phyloP scores from a whole-genome alignment of 139 green algal genomes.

The Yamagishiella unicocca region DNA sequence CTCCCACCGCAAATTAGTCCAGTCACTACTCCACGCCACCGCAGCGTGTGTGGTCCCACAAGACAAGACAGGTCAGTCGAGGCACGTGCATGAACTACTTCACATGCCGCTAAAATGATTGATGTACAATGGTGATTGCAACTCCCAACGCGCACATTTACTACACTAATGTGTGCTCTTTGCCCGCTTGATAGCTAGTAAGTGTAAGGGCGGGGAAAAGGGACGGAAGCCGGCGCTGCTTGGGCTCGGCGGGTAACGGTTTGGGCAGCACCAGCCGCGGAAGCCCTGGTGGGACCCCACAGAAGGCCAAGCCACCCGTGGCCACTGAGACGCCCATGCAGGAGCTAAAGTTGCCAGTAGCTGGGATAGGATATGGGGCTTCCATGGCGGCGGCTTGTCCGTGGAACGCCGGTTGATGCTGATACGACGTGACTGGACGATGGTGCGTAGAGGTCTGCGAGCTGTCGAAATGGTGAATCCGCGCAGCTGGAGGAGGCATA shows the following conservation, averaged over 20 bases:
- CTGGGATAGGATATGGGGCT: not conserved
- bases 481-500: not conserved
- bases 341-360: not conserved
- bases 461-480: not conserved
- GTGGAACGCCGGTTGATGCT: not conserved
- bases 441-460: not conserved
- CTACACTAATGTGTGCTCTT: not conserved
- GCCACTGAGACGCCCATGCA: too few species aligned
- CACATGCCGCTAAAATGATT: too few species aligned
- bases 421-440: not conserved
- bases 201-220: constrained; percentile 18
- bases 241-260: not conserved
- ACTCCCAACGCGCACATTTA: not conserved
- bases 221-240: not conserved
- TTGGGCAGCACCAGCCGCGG: not conserved
- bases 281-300: not conserved
- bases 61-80: too few species aligned
- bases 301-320: too few species aligned
- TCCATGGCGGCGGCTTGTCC: not conserved
- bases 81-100: too few species aligned
- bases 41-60: too few species aligned
- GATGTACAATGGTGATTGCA: not conserved
- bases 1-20: too few species aligned
- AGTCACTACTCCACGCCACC: too few species aligned
- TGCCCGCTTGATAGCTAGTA: not conserved